A percentile compares a stretch with the other conserved stretches of the same genome.
phyloP scores from a whole-genome alignment of 2,329 filamentous ascomycete species.

The Colletotrichum camelliae region DNA sequence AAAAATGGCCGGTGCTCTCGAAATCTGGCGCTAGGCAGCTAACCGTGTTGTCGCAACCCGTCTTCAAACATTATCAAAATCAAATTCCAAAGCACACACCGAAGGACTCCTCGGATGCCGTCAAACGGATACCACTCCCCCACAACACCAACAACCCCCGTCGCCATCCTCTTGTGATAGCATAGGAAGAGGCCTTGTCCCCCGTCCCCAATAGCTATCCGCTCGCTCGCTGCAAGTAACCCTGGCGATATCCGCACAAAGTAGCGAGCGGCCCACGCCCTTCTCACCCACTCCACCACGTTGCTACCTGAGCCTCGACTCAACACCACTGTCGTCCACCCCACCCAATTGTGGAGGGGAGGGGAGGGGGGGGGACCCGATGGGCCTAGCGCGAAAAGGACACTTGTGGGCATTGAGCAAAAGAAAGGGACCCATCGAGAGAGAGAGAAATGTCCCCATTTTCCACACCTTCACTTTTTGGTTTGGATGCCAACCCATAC shows the following conservation, averaged over 20 bases:
- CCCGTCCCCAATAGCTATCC: not conserved
- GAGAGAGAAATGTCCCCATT: not conserved
- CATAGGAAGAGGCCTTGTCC: not conserved
- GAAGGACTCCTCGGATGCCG: not conserved
- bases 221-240: not conserved
- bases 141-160: not conserved
- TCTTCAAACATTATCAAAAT: not conserved
- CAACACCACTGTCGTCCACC: not conserved
- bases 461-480: not conserved
- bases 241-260: not conserved
- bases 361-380: not conserved
- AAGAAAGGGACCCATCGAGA: not conserved
- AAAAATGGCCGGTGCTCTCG: not conserved
- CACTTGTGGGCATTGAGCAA: not conserved
- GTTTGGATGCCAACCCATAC: not conserved
- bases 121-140: not conserved
- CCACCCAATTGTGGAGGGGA: conserved; percentile 1
- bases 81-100: not conserved
- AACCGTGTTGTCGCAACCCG: not conserved
- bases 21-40: not conserved
- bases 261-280: not conserved
- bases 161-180: not conserved
- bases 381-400: not conserved
- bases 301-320: not conserved
- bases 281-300: not conserved